A percentile compares a stretch with the other conserved stretches of the same genome.
Evolutionary conservation across 1,139 yeast species (phyloP).

Genomic region (Kurtzmaniella quercitrusa): DNA sequence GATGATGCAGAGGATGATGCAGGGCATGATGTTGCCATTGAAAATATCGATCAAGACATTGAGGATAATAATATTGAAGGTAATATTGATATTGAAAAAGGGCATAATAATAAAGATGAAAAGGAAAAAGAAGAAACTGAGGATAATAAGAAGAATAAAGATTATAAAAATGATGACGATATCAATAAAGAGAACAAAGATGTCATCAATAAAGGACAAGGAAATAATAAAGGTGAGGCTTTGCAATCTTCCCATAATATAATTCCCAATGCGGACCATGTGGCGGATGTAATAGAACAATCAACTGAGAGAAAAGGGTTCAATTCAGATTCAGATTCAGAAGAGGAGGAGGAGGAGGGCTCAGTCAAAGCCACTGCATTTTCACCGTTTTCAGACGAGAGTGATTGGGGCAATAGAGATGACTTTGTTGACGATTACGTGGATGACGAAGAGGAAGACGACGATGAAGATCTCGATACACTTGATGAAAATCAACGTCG

Average conservation of each 20-base stretch:
- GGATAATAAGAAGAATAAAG: not conserved
- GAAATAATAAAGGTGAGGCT: not conserved
- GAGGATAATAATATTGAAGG: constrained; percentile 8
- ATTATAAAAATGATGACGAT: not conserved
- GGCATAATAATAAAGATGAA: constrained; percentile 5
- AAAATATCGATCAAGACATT: not conserved
- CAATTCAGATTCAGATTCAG: constrained; percentile 10
- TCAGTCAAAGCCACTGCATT: constrained; percentile 8
- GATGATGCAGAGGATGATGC: constrained; percentile 8
- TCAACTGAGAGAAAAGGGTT: not conserved
- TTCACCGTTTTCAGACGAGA: constrained; percentile 21
- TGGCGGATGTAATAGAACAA: not conserved
- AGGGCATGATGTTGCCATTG: constrained; percentile 4
- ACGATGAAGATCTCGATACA: constrained; percentile 15
- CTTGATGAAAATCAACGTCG: constrained; percentile 15
- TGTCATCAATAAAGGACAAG: not conserved
- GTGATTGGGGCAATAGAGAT: constrained; percentile 46
- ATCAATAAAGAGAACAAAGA: not conserved
- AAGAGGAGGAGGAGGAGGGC: constrained; percentile 9
- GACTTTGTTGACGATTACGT: constrained; percentile 44
- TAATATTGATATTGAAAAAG: not conserved
- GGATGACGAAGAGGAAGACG: constrained; percentile 14
- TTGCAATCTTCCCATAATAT: not conserved
- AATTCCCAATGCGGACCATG: not conserved
- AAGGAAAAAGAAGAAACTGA: constrained; percentile 10